These are phyloP conservation scores for Avena eriantha DNA, from an alignment of 176 grass and related monocot genomes.

Conservation along the genomic window DNA sequence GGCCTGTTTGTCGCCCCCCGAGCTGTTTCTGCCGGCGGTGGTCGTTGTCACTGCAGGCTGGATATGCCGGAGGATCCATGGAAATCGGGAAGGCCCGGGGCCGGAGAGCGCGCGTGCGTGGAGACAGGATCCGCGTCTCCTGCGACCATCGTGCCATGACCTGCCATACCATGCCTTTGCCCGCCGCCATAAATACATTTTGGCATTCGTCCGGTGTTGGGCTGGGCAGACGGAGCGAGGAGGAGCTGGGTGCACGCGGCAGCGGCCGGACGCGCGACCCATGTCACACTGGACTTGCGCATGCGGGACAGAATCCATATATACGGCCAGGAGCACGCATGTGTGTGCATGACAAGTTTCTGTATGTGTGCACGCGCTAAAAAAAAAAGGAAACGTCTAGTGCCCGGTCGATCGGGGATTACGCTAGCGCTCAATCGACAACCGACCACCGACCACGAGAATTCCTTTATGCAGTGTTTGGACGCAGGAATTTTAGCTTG, in stretches of 20 bases:
- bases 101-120: not conserved
- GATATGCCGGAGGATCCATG: not conserved
- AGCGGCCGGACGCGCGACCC: not conserved
- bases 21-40: no score
- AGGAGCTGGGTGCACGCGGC: not conserved
- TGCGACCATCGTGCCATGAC: not conserved
- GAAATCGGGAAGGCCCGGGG: not conserved
- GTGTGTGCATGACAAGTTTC: no score
- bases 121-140: constrained; percentile 35
- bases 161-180: not conserved
- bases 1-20: no score
- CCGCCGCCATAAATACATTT: not conserved
- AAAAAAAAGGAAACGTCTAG: no score
- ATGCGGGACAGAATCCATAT: no score
- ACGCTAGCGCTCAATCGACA: no score
- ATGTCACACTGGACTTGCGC: not conserved
- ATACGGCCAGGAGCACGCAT: no score
- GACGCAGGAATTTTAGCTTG: no score
- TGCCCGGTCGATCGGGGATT: no score
- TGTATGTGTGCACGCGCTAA: no score
- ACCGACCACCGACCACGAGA: no score
- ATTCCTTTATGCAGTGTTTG: no score
- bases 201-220: constrained; percentile 1
- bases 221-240: not conserved
- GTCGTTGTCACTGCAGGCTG: not conserved